These are phyloP conservation scores for Astrothelium subdiscretum DNA, from an alignment of 495 filamentous ascomycete genomes.

Conservation along the genomic window DNA sequence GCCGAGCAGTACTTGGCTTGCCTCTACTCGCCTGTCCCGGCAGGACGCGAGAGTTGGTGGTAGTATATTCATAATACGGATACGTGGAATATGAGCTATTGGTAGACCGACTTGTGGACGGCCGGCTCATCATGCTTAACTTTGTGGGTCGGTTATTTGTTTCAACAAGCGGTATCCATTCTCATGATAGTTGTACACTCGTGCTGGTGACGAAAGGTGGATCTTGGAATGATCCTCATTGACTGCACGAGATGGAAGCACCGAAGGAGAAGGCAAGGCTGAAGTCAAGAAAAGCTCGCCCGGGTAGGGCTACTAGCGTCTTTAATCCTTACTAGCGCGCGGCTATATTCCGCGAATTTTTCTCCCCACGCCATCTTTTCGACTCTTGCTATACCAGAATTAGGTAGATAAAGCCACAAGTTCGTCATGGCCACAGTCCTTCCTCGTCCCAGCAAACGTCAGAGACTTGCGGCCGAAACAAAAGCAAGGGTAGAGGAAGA, in stretches of 20 bases:
- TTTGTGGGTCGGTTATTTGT: too few species aligned
- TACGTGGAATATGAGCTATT: slow-evolving; percentile 8
- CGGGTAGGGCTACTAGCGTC: neutral
- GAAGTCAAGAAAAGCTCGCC: neutral
- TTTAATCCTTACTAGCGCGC: neutral
- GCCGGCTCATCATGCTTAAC: slow-evolving; percentile 13
- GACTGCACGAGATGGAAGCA: slow-evolving; percentile 12
- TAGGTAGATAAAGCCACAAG: neutral
- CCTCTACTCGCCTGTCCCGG: slow-evolving; percentile 36
- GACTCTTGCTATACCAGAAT: neutral
- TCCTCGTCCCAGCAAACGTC: slow-evolving; percentile 86
- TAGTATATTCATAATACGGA: slow-evolving; percentile 20
- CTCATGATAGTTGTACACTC: too few species aligned
- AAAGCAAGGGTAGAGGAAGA: slow-evolving; percentile 65
- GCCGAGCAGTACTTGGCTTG: slow-evolving; percentile 41
- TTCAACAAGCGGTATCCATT: too few species aligned
- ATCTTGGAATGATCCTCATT: neutral
- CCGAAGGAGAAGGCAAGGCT: neutral
- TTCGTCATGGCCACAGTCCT: slow-evolving; percentile 69
- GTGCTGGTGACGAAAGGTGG: neutral
- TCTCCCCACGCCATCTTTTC: neutral
- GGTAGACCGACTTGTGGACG: neutral
- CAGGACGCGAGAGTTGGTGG: slow-evolving; percentile 29
- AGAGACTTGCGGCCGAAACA: slow-evolving; percentile 63
- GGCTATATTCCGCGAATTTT: neutral